Evolutionary conservation across 2,329 filamentous ascomycete genomes (phyloP).

Genomic region (Alternaria consortialis): DNA sequence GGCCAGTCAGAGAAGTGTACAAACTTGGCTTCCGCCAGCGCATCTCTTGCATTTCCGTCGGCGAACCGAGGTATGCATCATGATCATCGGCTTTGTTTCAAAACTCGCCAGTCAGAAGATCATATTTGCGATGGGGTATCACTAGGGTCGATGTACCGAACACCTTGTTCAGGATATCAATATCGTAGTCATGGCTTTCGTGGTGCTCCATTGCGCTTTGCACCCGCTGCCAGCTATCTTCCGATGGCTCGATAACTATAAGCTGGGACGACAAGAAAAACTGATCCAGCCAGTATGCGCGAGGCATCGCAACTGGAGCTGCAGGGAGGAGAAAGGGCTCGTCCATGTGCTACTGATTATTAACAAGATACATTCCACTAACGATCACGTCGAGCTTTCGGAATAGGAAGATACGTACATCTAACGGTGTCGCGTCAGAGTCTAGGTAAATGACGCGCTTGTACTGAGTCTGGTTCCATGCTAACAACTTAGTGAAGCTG

Average conservation of each 20-base stretch:
- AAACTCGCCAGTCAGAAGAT: background rate
- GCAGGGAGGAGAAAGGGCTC: conserved; percentile 71
- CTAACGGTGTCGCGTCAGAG: background rate
- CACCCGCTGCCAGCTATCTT: conserved; percentile 55
- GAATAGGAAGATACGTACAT: background rate
- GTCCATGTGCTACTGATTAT: conserved; percentile 63
- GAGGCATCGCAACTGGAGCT: conserved; percentile 68
- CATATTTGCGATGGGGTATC: background rate
- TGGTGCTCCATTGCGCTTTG: conserved; percentile 26
- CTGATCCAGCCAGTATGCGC: conserved; percentile 71
- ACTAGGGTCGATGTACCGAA: background rate
- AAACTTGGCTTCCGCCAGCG: conserved; percentile 66
- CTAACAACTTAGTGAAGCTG: background rate
- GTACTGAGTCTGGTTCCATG: background rate
- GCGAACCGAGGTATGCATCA: conserved; percentile 55
- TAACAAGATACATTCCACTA: background rate
- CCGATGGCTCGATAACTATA: conserved; percentile 67
- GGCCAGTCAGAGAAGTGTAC: conserved; percentile 66
- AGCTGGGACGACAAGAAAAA: conserved; percentile 63
- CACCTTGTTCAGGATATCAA: background rate
- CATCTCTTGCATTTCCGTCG: conserved; percentile 59
- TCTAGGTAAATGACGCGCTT: background rate
- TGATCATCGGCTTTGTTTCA: conserved; percentile 50
- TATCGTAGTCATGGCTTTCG: conserved; percentile 12
- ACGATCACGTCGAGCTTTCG: background rate